phyloP scores from a whole-genome alignment of 768 basidiomycete species.

The Boletus vermiculosoides region DNA sequence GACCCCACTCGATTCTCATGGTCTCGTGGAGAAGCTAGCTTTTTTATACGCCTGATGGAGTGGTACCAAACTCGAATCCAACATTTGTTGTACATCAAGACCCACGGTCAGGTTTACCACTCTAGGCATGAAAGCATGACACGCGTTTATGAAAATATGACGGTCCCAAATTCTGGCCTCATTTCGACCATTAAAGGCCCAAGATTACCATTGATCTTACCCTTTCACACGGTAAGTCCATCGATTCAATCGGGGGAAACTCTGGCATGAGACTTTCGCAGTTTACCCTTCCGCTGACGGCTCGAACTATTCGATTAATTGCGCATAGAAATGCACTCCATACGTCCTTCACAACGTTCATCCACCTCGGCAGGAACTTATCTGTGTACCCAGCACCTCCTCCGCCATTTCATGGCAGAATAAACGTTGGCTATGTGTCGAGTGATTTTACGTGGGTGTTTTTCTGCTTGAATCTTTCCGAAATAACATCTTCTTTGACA shows the following conservation, averaged over 20 bases:
- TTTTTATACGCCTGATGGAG: constrained; percentile 45
- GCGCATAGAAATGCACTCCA: constrained; percentile 48
- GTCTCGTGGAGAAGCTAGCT: constrained; percentile 40
- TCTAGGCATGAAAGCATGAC: constrained; percentile 13
- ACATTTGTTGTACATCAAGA: constrained; percentile 41
- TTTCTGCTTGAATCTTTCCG: background rate
- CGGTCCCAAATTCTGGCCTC: constrained; percentile 20
- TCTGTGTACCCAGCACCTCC: constrained; percentile 41
- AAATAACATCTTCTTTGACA: constrained; percentile 14
- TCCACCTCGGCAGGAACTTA: constrained; percentile 28
- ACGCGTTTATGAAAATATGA: constrained; percentile 6
- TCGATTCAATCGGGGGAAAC: background rate
- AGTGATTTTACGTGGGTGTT: constrained; percentile 44
- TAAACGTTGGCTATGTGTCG: constrained; percentile 51
- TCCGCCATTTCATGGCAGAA: constrained; percentile 38
- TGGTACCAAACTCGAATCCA: constrained; percentile 43
- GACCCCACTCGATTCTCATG: constrained; percentile 17
- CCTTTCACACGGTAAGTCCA: constrained; percentile 46
- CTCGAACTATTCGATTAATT: constrained; percentile 44
- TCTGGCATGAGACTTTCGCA: constrained; percentile 15
- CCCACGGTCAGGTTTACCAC: constrained; percentile 32
- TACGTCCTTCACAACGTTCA: constrained; percentile 42
- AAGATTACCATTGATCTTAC: constrained; percentile 42
- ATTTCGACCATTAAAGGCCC: constrained; percentile 28
- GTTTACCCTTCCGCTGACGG: constrained; percentile 46